Base-by-base conservation (phyloP, 1,139 yeast genomes). In the Spathaspora sp. region DNA sequence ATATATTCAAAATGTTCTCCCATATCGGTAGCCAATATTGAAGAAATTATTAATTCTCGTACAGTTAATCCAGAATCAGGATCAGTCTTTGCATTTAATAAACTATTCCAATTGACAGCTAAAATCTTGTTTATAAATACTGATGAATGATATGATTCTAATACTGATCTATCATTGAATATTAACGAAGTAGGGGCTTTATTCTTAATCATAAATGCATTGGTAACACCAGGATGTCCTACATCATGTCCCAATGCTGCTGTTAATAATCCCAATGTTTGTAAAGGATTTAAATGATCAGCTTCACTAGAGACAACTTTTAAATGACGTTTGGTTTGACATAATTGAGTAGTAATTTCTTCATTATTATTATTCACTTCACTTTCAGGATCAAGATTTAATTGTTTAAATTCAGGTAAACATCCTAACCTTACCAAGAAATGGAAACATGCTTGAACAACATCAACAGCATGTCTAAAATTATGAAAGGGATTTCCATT, bases 191-290 rank as follows among this genome's bases (percentile, higher is more conserved):
- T 72, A 7, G 91, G 90, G 0, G 95, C 78, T n/a, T 76, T 65
- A 55, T 81, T 65, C 49, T 78, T 72, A 27, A 77, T 73, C 66
- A 91, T 69, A 53, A 89, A 84, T 39, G 82, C 81, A 64, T 90
- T 89, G 10, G 96, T 89, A 16, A 90, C 84, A 1, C 98, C 99
- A 0, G 99, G 98, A 64, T 93, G 99, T 17, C 97, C 96, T 27
- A 89, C 84, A 65, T 93, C 99, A 65, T 93, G 99, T 42, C 99
- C 98, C 43, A 91, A 70, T 1, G 97, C 96, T 1, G 97, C 89
- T 20, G 90, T 74, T 39, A 89, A 73, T 24, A 89, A 68, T 0
- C 84, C 80, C 40, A 84, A 65, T 1, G 80, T 71, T 57, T 83
- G 85, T 20, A 74, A 53, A 1, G 82, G 74, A 43, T 66, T 67